A percentile compares a stretch with the other conserved stretches of the same genome.
Evolutionary conservation across 805 yeast species (phyloP).

Genomic region (Wickerhamomyces silvicola): DNA sequence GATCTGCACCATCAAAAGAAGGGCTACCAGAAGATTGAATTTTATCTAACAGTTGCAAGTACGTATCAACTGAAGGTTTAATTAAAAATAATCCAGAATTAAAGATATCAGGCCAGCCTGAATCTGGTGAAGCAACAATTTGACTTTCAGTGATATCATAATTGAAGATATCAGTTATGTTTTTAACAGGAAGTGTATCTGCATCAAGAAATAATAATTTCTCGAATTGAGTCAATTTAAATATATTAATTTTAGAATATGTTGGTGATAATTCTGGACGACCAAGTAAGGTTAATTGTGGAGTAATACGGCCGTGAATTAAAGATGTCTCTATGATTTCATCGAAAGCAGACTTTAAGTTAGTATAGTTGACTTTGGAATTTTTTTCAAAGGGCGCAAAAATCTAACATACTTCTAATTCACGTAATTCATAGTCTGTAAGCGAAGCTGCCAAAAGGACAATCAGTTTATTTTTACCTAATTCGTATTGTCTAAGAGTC

Average conservation of each 20-base stretch:
- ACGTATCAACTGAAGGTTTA: slow-evolving; percentile 42
- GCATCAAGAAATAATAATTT: slow-evolving; percentile 56
- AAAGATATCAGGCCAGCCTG: slow-evolving; percentile 87
- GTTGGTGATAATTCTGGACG: slow-evolving; percentile 50
- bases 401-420: slow-evolving; percentile 7
- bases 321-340: slow-evolving; percentile 23
- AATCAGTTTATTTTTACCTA: slow-evolving; percentile 11
- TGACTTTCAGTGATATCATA: slow-evolving; percentile 17
- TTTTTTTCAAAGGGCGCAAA: background rate
- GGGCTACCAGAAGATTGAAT: slow-evolving; percentile 22
- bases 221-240: slow-evolving; percentile 38
- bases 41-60: slow-evolving; percentile 29
- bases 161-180: slow-evolving; percentile 17
- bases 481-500: slow-evolving; percentile 22
- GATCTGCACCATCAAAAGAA: slow-evolving; percentile 85
- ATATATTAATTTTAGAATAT: slow-evolving; percentile 42
- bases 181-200: slow-evolving; percentile 47
- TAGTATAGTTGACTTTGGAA: background rate
- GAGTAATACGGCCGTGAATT: slow-evolving; percentile 15
- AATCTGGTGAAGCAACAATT: slow-evolving; percentile 53
- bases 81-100: slow-evolving; percentile 67
- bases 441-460: slow-evolving; percentile 16
- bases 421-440: slow-evolving; percentile 10
- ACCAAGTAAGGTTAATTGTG: slow-evolving; percentile 28
- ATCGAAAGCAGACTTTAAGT: slow-evolving; percentile 13